phyloP scores from a whole-genome alignment of 2,329 filamentous ascomycete species.

The Cercospora zeina region DNA sequence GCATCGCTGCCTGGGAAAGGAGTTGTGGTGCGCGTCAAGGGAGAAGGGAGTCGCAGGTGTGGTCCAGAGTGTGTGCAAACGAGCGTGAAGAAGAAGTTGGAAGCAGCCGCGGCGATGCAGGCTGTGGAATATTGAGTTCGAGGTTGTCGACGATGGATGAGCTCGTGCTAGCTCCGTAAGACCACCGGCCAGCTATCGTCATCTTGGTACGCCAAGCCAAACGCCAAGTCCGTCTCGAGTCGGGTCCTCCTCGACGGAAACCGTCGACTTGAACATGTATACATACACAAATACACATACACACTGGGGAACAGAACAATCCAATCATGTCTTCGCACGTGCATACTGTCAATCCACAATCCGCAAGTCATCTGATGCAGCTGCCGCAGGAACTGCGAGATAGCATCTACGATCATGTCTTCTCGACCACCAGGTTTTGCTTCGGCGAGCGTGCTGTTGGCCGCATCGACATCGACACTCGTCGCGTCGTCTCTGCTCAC shows the following conservation, averaged over 20 bases:
- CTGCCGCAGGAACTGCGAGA: slow-evolving; percentile 27
- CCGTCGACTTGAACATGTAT: neutral
- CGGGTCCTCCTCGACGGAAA: neutral
- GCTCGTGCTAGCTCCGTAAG: slow-evolving; percentile 1
- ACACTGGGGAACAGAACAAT: neutral
- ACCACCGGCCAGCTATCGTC: neutral
- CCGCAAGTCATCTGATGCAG: slow-evolving; percentile 15
- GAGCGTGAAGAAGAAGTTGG: slow-evolving; percentile 5
- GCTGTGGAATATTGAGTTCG: neutral
- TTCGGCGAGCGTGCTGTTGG: slow-evolving; percentile 20
- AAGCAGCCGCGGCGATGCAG: neutral
- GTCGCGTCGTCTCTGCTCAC: slow-evolving; percentile 15
- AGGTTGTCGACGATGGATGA: neutral
- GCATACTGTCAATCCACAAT: neutral
- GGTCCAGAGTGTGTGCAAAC: neutral
- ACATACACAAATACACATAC: neutral
- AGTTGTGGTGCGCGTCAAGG: neutral
- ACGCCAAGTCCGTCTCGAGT: neutral
- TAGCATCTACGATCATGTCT: slow-evolving; percentile 22
- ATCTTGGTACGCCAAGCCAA: neutral
- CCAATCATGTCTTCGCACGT: neutral
- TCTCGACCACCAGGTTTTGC: slow-evolving; percentile 17
- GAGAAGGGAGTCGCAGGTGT: neutral
- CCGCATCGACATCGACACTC: slow-evolving; percentile 16
- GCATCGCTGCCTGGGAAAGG: slow-evolving; percentile 18